Evolutionary conservation across 768 basidiomycete species (phyloP).

Genomic region (Termitomyces sp.): DNA sequence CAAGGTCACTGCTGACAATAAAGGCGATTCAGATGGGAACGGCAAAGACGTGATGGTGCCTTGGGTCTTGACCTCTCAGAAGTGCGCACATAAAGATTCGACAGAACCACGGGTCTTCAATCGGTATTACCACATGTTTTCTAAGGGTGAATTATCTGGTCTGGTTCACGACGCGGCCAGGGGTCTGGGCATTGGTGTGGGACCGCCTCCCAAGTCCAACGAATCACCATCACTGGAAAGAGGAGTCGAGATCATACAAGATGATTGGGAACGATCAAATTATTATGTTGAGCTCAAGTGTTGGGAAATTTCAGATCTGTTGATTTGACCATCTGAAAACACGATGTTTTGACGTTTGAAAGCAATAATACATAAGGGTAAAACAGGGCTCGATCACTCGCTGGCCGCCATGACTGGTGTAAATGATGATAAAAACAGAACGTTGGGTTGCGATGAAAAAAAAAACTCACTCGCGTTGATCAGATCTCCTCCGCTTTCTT

Average conservation of each 20-base stretch:
- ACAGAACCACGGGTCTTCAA: conserved; percentile 51
- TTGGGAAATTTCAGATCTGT: conserved; percentile 35
- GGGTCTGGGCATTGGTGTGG: conserved; percentile 49
- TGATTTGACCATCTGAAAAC: conserved; percentile 9
- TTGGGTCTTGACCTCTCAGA: conserved; percentile 59
- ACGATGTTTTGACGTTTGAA: conserved; percentile 18
- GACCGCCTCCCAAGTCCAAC: conserved; percentile 19
- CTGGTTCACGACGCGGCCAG: conserved; percentile 61
- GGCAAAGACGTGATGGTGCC: conserved; percentile 89
- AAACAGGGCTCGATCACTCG: conserved; percentile 46
- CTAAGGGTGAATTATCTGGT: conserved; percentile 63
- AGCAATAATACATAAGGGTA: conserved; percentile 24
- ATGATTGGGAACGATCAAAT: conserved; percentile 87
- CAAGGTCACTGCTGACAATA: conserved; percentile 36
- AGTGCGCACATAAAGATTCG: conserved; percentile 13
- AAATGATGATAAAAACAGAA: conserved; percentile 1
- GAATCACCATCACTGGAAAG: conserved; percentile 13
- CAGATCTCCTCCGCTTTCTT: conserved; percentile 88
- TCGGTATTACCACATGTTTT: conserved; percentile 97
- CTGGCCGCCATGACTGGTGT: conserved; percentile 84
- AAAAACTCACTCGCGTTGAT: conserved; percentile 91
- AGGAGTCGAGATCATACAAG: conserved; percentile 64
- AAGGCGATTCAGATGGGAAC: conserved; percentile 8
- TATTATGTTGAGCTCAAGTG: conserved; percentile 74
- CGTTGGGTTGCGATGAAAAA: background rate